phyloP scores from a whole-genome alignment of 116 monocot species.

The Iris pallida region DNA sequence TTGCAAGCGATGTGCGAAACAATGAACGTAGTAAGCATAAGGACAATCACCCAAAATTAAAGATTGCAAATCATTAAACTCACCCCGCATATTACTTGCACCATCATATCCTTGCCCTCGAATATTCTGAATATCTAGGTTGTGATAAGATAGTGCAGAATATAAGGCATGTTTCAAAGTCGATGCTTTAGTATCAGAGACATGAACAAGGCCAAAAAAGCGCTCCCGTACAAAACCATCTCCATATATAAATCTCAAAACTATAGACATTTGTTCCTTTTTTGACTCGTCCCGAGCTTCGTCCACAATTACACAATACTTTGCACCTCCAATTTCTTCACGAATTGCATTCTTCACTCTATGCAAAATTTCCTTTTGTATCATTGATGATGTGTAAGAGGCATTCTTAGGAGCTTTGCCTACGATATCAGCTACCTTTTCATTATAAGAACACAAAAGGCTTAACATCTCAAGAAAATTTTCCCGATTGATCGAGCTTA shows the following conservation, averaged over 20 bases:
- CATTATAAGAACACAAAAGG: too few relatives aligned
- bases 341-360: not conserved
- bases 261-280: constrained; percentile 8
- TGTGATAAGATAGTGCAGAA: not conserved
- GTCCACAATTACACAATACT: not conserved
- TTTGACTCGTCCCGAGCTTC: constrained; percentile 9
- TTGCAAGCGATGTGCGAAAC: constrained; percentile 20
- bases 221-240: constrained; percentile 7
- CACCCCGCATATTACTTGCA: constrained; percentile 16
- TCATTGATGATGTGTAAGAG: not conserved
- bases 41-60: constrained; percentile 6
- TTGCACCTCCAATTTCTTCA: not conserved
- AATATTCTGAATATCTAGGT: constrained; percentile 9
- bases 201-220: constrained; percentile 14
- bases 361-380: not conserved
- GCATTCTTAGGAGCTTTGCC: too few relatives aligned
- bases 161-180: constrained; percentile 7
- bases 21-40: not conserved
- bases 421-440: too few relatives aligned
- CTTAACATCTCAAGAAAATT: too few relatives aligned
- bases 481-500: too few relatives aligned
- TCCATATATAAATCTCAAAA: constrained; percentile 5
- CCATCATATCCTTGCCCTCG: constrained; percentile 12
- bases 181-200: constrained; percentile 8
- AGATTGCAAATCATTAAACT: constrained; percentile 13